Percentiles rank a stretch among this genome's conserved stretches.
Evolutionary conservation across 345 rosid genomes (phyloP).

Genomic region (Noccaea bulbosa): DNA sequence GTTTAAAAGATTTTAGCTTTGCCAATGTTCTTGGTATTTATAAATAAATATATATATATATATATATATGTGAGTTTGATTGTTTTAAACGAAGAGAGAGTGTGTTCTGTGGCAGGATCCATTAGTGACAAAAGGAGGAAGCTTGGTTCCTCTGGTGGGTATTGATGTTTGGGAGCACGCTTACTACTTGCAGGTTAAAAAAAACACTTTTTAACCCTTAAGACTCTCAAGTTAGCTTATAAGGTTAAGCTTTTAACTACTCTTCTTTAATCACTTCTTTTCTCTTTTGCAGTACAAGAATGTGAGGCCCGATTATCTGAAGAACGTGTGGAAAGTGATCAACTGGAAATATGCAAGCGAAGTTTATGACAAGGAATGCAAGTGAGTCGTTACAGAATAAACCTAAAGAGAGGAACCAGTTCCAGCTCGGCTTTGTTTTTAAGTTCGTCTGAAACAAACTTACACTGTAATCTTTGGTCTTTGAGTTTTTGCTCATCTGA

Average conservation of each 20-base stretch:
- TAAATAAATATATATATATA: no score
- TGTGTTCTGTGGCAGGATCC: slow-evolving; percentile 65
- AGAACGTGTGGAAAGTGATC: slow-evolving; percentile 93
- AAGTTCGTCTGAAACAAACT: slow-evolving; percentile 30
- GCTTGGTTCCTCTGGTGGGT: slow-evolving; percentile 82
- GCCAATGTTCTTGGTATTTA: neutral
- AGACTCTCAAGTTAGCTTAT: slow-evolving; percentile 1
- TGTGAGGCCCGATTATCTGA: slow-evolving; percentile 82
- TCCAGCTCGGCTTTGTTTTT: slow-evolving; percentile 18
- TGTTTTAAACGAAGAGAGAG: slow-evolving; percentile 3
- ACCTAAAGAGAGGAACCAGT: slow-evolving; percentile 27
- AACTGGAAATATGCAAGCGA: slow-evolving; percentile 88
- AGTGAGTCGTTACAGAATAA: slow-evolving; percentile 33
- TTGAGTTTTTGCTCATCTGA: slow-evolving; percentile 39
- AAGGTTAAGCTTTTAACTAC: neutral
- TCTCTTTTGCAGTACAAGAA: slow-evolving; percentile 74
- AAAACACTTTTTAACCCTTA: neutral
- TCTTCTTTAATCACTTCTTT: neutral
- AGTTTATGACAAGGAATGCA: slow-evolving; percentile 61
- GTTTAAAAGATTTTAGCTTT: neutral
- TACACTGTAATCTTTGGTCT: slow-evolving; percentile 11
- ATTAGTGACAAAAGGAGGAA: slow-evolving; percentile 75
- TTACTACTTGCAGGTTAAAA: slow-evolving; percentile 86
- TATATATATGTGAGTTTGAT: no score
- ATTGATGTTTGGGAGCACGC: slow-evolving; percentile 99